Evolutionary conservation across 2,329 filamentous ascomycete species (phyloP), one percentile per base, ranked within the genome.

Genomic region (Rhynchosporium secalis): DNA sequence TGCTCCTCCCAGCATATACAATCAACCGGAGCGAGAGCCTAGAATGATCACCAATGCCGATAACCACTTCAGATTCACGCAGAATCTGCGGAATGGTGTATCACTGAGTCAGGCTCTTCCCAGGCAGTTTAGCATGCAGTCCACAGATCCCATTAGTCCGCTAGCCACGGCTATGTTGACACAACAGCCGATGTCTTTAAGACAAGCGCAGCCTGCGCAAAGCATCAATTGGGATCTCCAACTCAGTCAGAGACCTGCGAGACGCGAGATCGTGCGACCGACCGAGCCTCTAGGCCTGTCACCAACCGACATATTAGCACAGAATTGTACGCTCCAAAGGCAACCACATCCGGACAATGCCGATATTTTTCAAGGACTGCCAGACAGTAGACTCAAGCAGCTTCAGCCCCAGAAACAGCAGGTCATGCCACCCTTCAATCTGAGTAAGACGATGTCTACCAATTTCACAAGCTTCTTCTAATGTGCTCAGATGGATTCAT

Each of bases 1-100:
- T 15, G 43, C 58, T 31, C 68, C 68, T 62, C 64, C 58, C 60
- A 65, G 43, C 38, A 63, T 62, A 15, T 67, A 65, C 33, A 57
- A 26, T n/a, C 68, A 69, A 31, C 59, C 59, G 47, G 62, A 59
- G 33, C 49, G 43, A 20, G 65, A 68, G 45, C 52, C 58, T 5
- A 65, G 64, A 56, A 56, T 56, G 10, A 57, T 71, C 10, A 65
- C 33, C 29, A 68, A 67, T 63, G 65, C 66, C 10, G 64, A 71
- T n/a, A 69, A 71, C 65, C 65, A 69, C 60, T 73, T 72, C 58
- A 65, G 61, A 58, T 67, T 72, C 57, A 57, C 68, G 36, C 66
- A 69, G 46, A 69, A 72, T 48, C 40, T 69, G 28, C 67, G 64
- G 43, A 65, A 67, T 36, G 65, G 62, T 49, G 40, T 59, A 13